phyloP scores from a whole-genome alignment of 257 asterid genomes.

The Orobanche coerulescens region DNA sequence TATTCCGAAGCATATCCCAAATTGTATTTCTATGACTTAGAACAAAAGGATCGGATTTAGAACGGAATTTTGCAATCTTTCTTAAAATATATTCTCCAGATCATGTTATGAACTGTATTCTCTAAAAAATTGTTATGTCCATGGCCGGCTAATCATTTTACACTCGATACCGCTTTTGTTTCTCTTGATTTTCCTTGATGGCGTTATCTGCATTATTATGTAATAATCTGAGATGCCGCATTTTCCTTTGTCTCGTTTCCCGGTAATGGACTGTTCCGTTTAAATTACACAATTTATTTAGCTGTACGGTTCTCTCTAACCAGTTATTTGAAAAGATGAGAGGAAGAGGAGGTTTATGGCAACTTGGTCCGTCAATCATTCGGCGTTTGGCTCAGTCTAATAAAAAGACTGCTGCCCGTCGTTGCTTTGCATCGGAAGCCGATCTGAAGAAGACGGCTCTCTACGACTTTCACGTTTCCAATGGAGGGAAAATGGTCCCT shows the following conservation, averaged over 20 bases:
- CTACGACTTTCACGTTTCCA: slow-evolving; percentile 81
- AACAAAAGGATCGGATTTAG: slow-evolving; percentile 24
- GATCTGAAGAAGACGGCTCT: slow-evolving; percentile 89
- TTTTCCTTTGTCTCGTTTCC: neutral
- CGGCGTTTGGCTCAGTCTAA: slow-evolving; percentile 72
- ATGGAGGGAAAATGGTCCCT: slow-evolving; percentile 99
- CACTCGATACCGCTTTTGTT: neutral
- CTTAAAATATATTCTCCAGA: no score
- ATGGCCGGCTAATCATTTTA: neutral
- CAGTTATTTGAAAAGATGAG: slow-evolving; percentile 56
- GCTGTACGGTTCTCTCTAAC: neutral
- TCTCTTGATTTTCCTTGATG: neutral
- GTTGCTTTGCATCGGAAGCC: slow-evolving; percentile 90
- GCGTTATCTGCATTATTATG: neutral
- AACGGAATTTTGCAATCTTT: slow-evolving; percentile 19
- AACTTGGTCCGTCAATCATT: slow-evolving; percentile 85
- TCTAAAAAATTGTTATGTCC: slow-evolving; percentile 9
- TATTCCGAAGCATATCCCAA: neutral
- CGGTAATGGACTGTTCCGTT: neutral
- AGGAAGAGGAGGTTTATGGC: slow-evolving; percentile 97
- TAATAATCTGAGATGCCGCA: neutral
- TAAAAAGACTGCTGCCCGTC: slow-evolving; percentile 56
- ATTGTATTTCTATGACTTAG: neutral
- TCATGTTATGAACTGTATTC: slow-evolving; percentile 14
- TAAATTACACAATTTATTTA: neutral